phyloP scores from a whole-genome alignment of 73 alveolate genomes.

The Uronychia binucleata region DNA sequence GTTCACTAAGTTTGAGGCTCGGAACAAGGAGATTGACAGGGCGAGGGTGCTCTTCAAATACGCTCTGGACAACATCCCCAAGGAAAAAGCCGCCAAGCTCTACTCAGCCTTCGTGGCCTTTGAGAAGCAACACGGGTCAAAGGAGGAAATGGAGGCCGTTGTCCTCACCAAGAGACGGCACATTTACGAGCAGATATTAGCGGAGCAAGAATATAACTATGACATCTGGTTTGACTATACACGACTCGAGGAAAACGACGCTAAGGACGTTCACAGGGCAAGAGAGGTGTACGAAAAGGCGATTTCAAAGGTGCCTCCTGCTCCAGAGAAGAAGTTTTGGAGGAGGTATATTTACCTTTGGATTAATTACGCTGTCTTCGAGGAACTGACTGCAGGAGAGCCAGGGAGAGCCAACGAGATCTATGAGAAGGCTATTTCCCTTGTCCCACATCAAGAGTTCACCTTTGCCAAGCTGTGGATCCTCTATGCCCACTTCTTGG shows the following conservation, averaged over 20 bases:
- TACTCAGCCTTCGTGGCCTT: constrained; percentile 90
- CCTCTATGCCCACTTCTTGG: constrained; percentile 81
- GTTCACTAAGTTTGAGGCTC: constrained; percentile 93
- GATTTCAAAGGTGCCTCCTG: constrained; percentile 85
- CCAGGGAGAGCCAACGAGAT: constrained; percentile 80
- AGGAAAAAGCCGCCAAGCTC: constrained; percentile 83
- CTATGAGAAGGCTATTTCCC: constrained; percentile 79
- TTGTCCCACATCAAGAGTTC: constrained; percentile 91
- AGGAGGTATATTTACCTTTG: constrained; percentile 90
- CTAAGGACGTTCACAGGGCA: constrained; percentile 68
- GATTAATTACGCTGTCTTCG: constrained; percentile 96
- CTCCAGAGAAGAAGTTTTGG: constrained; percentile 85
- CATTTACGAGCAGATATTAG: constrained; percentile 72
- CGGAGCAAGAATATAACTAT: constrained; percentile 77
- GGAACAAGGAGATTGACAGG: constrained; percentile 94
- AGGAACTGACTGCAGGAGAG: constrained; percentile 83
- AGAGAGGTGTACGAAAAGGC: constrained; percentile 96
- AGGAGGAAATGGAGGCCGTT: constrained; percentile 96
- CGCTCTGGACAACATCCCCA: constrained; percentile 87
- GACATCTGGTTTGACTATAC: constrained; percentile 96
- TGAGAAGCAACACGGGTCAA: constrained; percentile 97
- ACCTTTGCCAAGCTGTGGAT: constrained; percentile 95
- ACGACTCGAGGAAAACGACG: constrained; percentile 91
- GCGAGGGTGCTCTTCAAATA: constrained; percentile 94
- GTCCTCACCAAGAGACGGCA: constrained; percentile 91